Base-by-base conservation (phyloP, 495 filamentous ascomycete genomes). In the Ascobolus immersus region DNA sequence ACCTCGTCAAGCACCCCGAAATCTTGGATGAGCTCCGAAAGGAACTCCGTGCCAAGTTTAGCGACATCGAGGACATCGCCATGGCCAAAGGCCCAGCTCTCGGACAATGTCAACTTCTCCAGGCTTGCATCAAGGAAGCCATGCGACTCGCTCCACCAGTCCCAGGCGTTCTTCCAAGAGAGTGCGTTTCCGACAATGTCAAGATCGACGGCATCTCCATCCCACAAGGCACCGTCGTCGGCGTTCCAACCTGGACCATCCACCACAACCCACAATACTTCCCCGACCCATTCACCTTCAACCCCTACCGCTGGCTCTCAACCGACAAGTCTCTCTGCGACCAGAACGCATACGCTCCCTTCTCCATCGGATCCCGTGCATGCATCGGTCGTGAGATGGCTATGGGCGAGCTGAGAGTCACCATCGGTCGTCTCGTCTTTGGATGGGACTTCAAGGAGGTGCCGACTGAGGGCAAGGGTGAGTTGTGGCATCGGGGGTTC, bases 111-210 rank as follows among this genome's bases (percentile, higher is more conserved):
- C 33, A 43, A n/a, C 74, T 65, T 36, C 53, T 73, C 2, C 59
- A 61, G 30, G 69, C 67, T 7, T 69, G 67, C 39, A 55, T 73
- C 27, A 62, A 74, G 35, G 73, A 79, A 39, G 55, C 68, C 0
- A 57, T 78, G 50, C 62, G 72, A 14, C 52, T 77, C 17, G 57
- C 64, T 0, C 72, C 72, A 3, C 57, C 71, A 0, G 67, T 71
- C 1, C 56, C 60, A 0, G 66, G 67, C 8, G 49, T 60, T 0
- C 50, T 67, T 4, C 64, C 62, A 5, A 58, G 70, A 4, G 61
- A 70, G 42, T 64, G 69, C 2, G 58, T 65, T 22, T 44, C 52
- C 4, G 28, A 46, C 4, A 64, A 59, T 17, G 71, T 69, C 8
- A 55, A 55, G 36, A 46, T 71, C 11, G 66, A 67, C 0, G 55